These are phyloP conservation scores for Leccinum disarticulatum DNA, from an alignment of 768 basidiomycete species.

Conservation along the genomic window DNA sequence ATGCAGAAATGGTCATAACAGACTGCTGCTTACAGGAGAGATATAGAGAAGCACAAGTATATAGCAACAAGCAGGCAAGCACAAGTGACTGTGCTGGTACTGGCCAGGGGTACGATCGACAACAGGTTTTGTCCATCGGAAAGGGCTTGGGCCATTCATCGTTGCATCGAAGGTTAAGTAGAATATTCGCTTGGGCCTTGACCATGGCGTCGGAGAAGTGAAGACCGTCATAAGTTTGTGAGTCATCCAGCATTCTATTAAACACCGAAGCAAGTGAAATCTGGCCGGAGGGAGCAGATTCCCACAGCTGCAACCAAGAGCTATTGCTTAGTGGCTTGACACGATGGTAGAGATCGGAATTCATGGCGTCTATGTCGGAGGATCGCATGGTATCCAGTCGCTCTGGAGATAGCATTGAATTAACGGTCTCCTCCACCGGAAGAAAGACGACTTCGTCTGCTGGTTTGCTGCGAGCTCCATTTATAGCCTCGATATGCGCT, in stretches of 20 bases:
- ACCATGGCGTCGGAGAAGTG: slow-evolving; percentile 70
- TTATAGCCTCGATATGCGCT: slow-evolving; percentile 52
- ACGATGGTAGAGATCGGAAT: slow-evolving; percentile 76
- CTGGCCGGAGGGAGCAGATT: slow-evolving; percentile 25
- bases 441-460: slow-evolving; percentile 78
- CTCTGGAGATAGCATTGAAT: slow-evolving; percentile 61
- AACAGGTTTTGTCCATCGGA: slow-evolving; percentile 78
- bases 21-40: slow-evolving; percentile 30
- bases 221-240: slow-evolving; percentile 80
- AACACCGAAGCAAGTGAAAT: slow-evolving; percentile 74
- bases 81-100: slow-evolving; percentile 55
- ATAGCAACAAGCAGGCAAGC: slow-evolving; percentile 45
- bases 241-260: slow-evolving; percentile 73
- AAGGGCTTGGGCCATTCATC: slow-evolving; percentile 58
- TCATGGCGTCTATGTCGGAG: slow-evolving; percentile 89
- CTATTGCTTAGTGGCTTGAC: slow-evolving; percentile 40
- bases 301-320: slow-evolving; percentile 32
- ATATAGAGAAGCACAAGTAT: slow-evolving; percentile 50
- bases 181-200: slow-evolving; percentile 68
- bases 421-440: slow-evolving; percentile 72
- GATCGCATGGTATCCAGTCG: slow-evolving; percentile 68
- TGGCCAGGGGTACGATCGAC: slow-evolving; percentile 71
- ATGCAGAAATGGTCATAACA: slow-evolving; percentile 8
- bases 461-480: slow-evolving; percentile 36
- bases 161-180: slow-evolving; percentile 84